Conservation (phyloP, 805 yeast genomes). For the Ogataea paraovalis region DNA sequence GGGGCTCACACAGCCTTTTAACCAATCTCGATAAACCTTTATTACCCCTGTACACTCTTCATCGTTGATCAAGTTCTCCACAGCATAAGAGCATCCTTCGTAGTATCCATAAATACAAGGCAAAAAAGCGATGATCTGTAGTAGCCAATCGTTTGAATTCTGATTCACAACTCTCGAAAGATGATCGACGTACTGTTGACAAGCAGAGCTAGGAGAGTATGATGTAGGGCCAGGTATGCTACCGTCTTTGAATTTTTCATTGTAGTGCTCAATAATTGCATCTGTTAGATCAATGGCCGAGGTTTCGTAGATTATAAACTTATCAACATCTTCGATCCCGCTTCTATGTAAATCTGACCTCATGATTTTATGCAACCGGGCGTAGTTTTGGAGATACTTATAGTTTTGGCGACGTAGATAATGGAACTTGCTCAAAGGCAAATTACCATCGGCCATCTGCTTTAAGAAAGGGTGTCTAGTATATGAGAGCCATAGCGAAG, state of each 20-base stretch:
- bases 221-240: not conserved
- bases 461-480: constrained; percentile 1
- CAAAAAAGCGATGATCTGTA: not conserved
- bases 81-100: constrained; percentile 1
- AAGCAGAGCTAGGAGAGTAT: not conserved
- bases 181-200: not conserved
- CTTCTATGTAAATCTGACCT: not conserved
- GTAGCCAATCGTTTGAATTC: not conserved
- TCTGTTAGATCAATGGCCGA: not conserved
- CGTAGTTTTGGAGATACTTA: not conserved
- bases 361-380: not conserved
- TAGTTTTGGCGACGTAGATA: not conserved
- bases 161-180: not conserved
- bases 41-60: not conserved
- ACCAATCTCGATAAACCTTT: not conserved
- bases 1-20: not conserved
- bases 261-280: not conserved
- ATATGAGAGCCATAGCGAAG: not conserved
- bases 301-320: not conserved
- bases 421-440: not conserved
- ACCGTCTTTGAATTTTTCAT: not conserved
- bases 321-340: not conserved
- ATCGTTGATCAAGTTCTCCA: not conserved
- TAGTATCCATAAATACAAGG: constrained; percentile 3
- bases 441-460: not conserved